phyloP scores from a whole-genome alignment of 768 basidiomycete species.

The Naganishia randhawae region DNA sequence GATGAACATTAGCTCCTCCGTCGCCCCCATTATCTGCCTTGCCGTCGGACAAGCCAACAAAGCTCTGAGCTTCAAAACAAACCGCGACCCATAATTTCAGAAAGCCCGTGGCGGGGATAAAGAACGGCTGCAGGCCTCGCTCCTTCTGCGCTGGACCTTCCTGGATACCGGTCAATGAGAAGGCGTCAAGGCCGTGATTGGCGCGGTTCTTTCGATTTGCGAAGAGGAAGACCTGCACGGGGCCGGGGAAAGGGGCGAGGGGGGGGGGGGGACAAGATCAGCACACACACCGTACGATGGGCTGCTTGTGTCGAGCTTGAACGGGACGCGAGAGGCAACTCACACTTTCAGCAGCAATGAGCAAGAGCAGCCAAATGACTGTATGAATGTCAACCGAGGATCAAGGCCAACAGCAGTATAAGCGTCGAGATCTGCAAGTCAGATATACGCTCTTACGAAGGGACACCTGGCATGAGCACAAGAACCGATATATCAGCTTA shows the following conservation, averaged over 20 bases:
- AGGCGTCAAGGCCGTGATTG: background rate
- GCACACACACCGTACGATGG: background rate
- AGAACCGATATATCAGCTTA: background rate
- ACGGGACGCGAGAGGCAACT: background rate
- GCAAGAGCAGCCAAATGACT: slow-evolving; percentile 14
- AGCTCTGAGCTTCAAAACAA: slow-evolving; percentile 11
- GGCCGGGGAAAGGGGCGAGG: too few relatives aligned
- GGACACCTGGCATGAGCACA: background rate
- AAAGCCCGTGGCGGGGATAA: background rate
- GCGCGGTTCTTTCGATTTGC: background rate
- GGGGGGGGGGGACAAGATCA: background rate
- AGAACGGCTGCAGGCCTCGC: background rate
- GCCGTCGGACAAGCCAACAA: slow-evolving; percentile 1
- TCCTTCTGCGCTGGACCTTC: background rate
- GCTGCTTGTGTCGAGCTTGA: background rate
- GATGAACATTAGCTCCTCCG: background rate
- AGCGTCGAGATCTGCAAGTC: background rate
- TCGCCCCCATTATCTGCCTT: background rate
- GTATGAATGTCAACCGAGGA: background rate
- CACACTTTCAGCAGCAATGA: background rate
- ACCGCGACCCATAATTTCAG: slow-evolving; percentile 7
- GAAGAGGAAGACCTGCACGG: slow-evolving; percentile 9
- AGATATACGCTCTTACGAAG: background rate
- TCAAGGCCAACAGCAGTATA: background rate
- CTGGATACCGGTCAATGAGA: background rate